These are phyloP conservation scores for Xerocomus brunneocitrinus DNA, from an alignment of 768 basidiomycete species.

Conservation along the genomic window DNA sequence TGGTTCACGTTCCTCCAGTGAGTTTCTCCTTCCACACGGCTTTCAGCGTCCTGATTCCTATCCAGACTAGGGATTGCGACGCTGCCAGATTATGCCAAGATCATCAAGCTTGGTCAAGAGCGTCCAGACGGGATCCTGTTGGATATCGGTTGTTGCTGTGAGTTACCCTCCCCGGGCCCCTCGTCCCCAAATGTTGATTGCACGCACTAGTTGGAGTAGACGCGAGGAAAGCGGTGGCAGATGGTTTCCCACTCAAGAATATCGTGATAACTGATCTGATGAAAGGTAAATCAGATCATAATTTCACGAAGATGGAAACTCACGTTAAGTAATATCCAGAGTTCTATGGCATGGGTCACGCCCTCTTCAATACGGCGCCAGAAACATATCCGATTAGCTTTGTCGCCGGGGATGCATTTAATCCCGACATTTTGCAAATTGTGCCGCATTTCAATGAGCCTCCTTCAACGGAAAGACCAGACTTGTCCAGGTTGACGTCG, in stretches of 20 bases:
- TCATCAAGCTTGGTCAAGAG: conserved; percentile 36
- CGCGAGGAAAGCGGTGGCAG: conserved; percentile 36
- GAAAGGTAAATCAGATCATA: conserved; percentile 22
- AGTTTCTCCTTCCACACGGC: neutral
- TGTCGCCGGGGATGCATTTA: conserved; percentile 52
- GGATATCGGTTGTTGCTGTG: conserved; percentile 46
- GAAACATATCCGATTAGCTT: conserved; percentile 49
- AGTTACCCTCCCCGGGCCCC: conserved; percentile 6
- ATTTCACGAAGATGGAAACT: neutral
- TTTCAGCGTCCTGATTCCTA: neutral
- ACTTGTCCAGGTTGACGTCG: conserved; percentile 35
- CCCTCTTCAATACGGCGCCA: conserved; percentile 53
- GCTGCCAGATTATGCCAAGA: conserved; percentile 16
- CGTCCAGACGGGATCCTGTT: conserved; percentile 36
- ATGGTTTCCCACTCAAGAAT: conserved; percentile 40
- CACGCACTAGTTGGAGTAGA: conserved; percentile 28
- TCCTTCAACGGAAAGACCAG: conserved; percentile 22
- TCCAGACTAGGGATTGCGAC: conserved; percentile 12
- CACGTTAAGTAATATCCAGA: conserved; percentile 27
- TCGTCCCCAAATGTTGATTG: neutral
- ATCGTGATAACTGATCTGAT: conserved; percentile 38
- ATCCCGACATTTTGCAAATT: conserved; percentile 38
- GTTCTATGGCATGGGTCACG: conserved; percentile 57
- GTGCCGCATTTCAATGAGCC: conserved; percentile 27
- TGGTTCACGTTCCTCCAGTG: conserved; percentile 23